These are phyloP conservation scores for Orobanche coerulescens DNA, from an alignment of 257 asterid genomes.

Conservation along the genomic window DNA sequence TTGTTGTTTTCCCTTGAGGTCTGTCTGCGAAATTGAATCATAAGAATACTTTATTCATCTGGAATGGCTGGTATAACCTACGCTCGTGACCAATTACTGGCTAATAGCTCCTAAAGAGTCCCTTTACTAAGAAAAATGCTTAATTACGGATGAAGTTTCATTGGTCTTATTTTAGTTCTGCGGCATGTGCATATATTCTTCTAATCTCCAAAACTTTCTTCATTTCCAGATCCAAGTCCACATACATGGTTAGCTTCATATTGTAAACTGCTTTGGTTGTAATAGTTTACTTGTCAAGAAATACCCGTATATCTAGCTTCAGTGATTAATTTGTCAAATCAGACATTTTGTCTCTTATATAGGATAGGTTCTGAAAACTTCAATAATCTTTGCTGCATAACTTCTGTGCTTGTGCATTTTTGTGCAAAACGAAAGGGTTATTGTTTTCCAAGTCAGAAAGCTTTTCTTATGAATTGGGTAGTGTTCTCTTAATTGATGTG, in stretches of 20 bases:
- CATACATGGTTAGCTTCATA: too few relatives aligned
- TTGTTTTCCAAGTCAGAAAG: not conserved
- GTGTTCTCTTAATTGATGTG: not conserved
- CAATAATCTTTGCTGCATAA: constrained; percentile 1
- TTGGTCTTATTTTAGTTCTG: not conserved
- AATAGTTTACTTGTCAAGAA: not conserved
- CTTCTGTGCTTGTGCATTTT: not conserved
- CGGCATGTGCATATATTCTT: not conserved
- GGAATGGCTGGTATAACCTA: not conserved
- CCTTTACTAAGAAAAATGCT: constrained; percentile 1
- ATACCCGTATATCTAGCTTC: not conserved
- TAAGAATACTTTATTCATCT: not conserved
- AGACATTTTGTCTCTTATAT: not conserved
- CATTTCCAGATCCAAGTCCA: too few relatives aligned
- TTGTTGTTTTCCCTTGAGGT: not conserved
- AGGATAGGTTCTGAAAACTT: not conserved
- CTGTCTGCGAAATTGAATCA: not conserved
- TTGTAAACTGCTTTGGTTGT: too few relatives aligned
- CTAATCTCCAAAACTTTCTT: too few relatives aligned
- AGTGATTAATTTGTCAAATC: not conserved
- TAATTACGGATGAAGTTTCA: not conserved
- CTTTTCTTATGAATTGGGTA: not conserved
- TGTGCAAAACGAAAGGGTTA: not conserved
- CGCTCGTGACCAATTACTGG: not conserved
- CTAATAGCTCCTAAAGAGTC: not conserved